Conservation (phyloP, 768 basidiomycete species). For the Asterophora parasitica region DNA sequence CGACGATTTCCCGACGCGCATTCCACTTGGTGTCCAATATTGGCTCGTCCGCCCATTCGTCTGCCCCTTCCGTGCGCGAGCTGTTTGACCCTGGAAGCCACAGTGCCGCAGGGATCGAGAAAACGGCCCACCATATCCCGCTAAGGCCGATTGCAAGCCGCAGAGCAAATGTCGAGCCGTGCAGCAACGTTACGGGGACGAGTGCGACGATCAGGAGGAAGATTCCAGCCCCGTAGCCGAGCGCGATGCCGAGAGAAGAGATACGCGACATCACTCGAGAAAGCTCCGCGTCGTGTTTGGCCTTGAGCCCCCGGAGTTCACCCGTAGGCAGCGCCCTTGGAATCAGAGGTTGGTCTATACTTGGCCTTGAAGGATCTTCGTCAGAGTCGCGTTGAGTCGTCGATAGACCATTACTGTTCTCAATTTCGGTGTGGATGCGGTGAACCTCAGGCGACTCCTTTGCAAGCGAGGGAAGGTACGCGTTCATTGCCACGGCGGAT, state of each 20-base stretch:
- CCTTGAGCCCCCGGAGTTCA: constrained; percentile 23
- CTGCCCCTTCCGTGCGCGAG: constrained; percentile 5
- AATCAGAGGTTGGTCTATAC: constrained; percentile 32
- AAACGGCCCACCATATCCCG: constrained; percentile 85
- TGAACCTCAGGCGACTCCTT: constrained; percentile 59
- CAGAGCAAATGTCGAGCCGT: constrained; percentile 74
- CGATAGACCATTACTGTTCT: constrained; percentile 14
- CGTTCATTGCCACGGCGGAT: constrained; percentile 84
- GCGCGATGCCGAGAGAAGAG: constrained; percentile 80
- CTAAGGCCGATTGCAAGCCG: constrained; percentile 81
- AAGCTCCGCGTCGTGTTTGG: constrained; percentile 50
- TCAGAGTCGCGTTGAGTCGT: constrained; percentile 12
- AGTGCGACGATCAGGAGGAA: constrained; percentile 66
- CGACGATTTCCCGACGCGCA: constrained; percentile 45
- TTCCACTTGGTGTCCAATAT: constrained; percentile 34
- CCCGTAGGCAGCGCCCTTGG: constrained; percentile 12
- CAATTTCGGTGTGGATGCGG: constrained; percentile 31
- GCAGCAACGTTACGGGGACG: constrained; percentile 69
- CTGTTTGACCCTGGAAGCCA: constrained; percentile 54
- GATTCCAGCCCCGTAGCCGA: constrained; percentile 85
- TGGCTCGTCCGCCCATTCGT: constrained; percentile 12
- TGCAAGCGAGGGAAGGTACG: constrained; percentile 77
- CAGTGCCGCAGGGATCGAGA: constrained; percentile 71
- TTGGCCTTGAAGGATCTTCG: constrained; percentile 13
- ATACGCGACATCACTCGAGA: constrained; percentile 78